phyloP scores from a whole-genome alignment of 495 filamentous ascomycete species.

The Penicillium daleae region DNA sequence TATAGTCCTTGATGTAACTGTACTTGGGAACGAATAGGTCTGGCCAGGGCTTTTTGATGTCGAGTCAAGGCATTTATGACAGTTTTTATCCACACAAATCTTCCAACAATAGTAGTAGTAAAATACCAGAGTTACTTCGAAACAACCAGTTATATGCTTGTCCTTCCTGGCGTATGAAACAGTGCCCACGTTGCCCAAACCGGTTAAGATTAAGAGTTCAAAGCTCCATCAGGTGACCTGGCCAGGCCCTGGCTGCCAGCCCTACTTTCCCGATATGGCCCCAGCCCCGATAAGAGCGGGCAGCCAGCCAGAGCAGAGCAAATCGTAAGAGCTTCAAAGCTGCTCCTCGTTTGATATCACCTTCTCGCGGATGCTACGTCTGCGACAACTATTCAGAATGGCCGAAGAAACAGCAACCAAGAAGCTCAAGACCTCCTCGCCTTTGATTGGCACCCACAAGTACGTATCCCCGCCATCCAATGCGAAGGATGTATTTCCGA shows the following conservation, averaged over 20 bases:
- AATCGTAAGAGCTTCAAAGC: slow-evolving; percentile 19
- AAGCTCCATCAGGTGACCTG: slow-evolving; percentile 8
- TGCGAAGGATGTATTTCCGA: too few relatives aligned
- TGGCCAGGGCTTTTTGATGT: background rate
- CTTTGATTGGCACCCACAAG: slow-evolving; percentile 89
- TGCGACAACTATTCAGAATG: slow-evolving; percentile 56
- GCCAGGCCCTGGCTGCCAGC: slow-evolving; percentile 19
- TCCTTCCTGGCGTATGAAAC: background rate
- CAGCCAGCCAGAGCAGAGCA: slow-evolving; percentile 24
- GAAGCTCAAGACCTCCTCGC: slow-evolving; percentile 65
- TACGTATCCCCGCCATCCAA: slow-evolving; percentile 32
- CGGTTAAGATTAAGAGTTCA: background rate
- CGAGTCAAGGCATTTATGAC: background rate
- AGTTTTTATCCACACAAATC: background rate
- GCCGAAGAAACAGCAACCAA: slow-evolving; percentile 67
- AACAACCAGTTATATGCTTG: background rate
- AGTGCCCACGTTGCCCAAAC: slow-evolving; percentile 3
- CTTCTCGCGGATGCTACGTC: slow-evolving; percentile 32
- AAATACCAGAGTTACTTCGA: too few relatives aligned
- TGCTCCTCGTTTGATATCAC: slow-evolving; percentile 1
- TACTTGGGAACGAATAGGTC: background rate
- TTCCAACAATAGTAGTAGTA: background rate
- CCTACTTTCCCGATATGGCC: slow-evolving; percentile 32
- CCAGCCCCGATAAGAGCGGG: slow-evolving; percentile 25
- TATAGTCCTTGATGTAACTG: slow-evolving; percentile 4